Evolutionary conservation across 2,329 filamentous ascomycete species (phyloP).

Genomic region (Pestalotiopsis fici): DNA sequence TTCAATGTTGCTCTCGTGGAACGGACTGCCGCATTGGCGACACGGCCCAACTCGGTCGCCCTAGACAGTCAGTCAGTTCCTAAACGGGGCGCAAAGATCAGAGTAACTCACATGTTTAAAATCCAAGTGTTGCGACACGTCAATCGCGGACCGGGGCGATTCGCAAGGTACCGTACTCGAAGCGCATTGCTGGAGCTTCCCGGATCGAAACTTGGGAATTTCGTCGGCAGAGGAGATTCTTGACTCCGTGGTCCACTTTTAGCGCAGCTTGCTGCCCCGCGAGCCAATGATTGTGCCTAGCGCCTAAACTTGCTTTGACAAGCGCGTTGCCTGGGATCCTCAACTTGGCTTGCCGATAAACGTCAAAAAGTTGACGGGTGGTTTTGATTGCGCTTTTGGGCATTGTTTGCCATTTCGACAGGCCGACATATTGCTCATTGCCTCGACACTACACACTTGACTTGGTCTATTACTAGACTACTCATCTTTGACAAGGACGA

Average conservation of each 20-base stretch:
- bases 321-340: neutral
- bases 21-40: constrained; percentile 14
- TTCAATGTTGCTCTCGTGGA: neutral
- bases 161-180: neutral
- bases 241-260: constrained; percentile 3
- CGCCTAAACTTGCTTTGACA: neutral
- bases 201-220: neutral
- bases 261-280: neutral
- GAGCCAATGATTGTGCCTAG: neutral
- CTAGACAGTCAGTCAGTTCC: neutral
- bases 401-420: neutral
- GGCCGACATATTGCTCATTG: neutral
- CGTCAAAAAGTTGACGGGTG: neutral
- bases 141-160: neutral
- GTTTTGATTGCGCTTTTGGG: neutral
- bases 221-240: constrained; percentile 2
- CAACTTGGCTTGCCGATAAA: constrained; percentile 1
- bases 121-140: neutral
- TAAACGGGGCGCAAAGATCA: neutral
- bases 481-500: neutral
- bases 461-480: neutral
- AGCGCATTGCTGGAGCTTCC: neutral
- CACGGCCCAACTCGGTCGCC: constrained; percentile 12
- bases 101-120: constrained; percentile 8
- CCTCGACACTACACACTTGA: neutral